phyloP scores from a whole-genome alignment of 1,284 basidiomycete genomes.

The Ustilago hordei region DNA sequence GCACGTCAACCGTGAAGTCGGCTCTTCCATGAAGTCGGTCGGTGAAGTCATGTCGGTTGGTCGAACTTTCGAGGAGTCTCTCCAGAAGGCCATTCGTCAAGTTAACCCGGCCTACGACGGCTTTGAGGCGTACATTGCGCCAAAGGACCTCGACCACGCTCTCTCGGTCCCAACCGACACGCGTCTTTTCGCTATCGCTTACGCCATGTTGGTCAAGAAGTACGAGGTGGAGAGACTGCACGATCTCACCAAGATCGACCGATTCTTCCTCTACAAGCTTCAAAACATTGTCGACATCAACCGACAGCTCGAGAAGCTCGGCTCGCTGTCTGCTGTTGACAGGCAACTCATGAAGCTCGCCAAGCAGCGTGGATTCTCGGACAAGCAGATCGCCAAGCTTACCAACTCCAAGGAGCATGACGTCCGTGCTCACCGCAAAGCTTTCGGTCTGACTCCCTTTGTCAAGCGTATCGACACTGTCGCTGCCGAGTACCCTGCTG shows the following conservation, averaged over 20 bases:
- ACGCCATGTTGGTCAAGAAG: constrained; percentile 93
- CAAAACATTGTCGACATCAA: constrained; percentile 84
- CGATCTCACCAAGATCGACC: constrained; percentile 94
- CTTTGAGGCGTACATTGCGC: constrained; percentile 79
- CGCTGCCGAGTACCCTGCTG: constrained; percentile 97
- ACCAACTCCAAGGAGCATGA: constrained; percentile 76
- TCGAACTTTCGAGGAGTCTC: constrained; percentile 96
- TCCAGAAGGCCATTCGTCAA: constrained; percentile 98
- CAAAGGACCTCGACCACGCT: constrained; percentile 84
- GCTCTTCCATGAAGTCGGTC: constrained; percentile 98
- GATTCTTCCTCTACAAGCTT: constrained; percentile 98
- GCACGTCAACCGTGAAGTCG: constrained; percentile 90
- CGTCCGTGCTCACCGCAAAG: constrained; percentile 87
- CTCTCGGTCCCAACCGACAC: constrained; percentile 84
- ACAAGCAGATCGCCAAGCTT: constrained; percentile 88
- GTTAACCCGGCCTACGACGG: constrained; percentile 85
- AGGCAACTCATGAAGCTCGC: constrained; percentile 66
- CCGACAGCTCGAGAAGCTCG: constrained; percentile 69
- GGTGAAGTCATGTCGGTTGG: constrained; percentile 99
- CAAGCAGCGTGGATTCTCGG: constrained; percentile 80
- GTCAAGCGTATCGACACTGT: constrained; percentile 99
- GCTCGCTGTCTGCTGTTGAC: constrained; percentile 74
- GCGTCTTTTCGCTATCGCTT: constrained; percentile 94
- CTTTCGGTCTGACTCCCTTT: constrained; percentile 89
- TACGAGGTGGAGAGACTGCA: constrained; percentile 92